Percentiles rank a stretch among this genome's conserved stretches.
Evolutionary conservation across 305 asterid genomes (phyloP).

Genomic region (Fraxinus albicans): DNA sequence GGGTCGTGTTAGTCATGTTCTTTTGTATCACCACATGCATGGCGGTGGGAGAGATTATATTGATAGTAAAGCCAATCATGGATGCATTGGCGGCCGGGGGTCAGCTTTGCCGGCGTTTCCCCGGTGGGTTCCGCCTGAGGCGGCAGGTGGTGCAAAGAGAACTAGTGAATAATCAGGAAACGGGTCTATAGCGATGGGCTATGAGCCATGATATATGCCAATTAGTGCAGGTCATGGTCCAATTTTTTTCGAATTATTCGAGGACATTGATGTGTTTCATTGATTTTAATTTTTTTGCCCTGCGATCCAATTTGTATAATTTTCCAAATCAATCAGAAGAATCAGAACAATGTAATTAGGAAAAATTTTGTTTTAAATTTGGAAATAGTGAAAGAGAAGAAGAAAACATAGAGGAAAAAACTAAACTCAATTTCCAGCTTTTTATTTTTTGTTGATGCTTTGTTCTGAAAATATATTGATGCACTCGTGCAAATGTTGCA

Average conservation of each 20-base stretch:
- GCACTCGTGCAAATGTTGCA: background rate
- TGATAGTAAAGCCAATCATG: constrained; percentile 62
- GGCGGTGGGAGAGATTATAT: constrained; percentile 52
- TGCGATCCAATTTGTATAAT: constrained; percentile 10
- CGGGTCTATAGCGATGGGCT: constrained; percentile 7
- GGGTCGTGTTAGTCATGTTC: constrained; percentile 48
- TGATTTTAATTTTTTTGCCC: background rate
- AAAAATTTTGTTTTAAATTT: background rate
- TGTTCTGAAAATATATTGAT: background rate
- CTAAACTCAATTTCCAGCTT: background rate
- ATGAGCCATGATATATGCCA: background rate
- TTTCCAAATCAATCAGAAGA: background rate
- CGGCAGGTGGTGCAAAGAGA: constrained; percentile 5
- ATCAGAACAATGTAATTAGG: background rate
- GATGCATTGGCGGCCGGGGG: constrained; percentile 59
- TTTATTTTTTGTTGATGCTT: background rate
- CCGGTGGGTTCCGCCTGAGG: background rate
- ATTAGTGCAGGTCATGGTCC: background rate
- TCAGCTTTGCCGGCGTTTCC: constrained; percentile 17
- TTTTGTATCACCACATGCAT: constrained; percentile 44
- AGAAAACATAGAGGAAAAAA: background rate
- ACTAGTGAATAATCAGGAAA: constrained; percentile 1
- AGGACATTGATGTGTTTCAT: background rate
- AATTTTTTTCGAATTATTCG: background rate
- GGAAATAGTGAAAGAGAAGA: background rate